Conservation (phyloP, 176 grass and related monocot species). For the Metroxylon sagu region DNA sequence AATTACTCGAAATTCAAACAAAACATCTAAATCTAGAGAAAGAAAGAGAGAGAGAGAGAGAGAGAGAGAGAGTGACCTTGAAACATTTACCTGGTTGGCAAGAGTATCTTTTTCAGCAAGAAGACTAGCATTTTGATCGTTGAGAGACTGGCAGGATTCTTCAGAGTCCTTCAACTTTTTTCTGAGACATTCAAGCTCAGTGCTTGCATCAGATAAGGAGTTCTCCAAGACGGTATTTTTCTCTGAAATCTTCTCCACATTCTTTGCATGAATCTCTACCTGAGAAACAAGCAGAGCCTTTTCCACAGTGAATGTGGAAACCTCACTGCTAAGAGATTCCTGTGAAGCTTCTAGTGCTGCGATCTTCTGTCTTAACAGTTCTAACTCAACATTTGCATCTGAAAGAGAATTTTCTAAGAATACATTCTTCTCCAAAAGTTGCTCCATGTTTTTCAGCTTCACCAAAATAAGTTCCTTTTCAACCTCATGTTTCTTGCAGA, state of each 20-base stretch:
- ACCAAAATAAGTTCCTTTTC: constrained; percentile 56
- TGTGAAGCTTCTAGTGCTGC: constrained; percentile 45
- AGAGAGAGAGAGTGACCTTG: too few species aligned
- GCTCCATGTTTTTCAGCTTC: constrained; percentile 52
- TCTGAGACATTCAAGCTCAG: constrained; percentile 20
- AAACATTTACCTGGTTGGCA: neutral
- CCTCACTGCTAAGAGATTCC: constrained; percentile 14
- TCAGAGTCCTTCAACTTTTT: constrained; percentile 12
- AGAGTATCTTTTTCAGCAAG: constrained; percentile 24
- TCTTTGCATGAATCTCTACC: constrained; percentile 1
- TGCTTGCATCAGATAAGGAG: constrained; percentile 20
- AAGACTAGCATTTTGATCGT: constrained; percentile 3
- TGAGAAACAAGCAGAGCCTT: constrained; percentile 20
- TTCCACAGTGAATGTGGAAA: constrained; percentile 16
- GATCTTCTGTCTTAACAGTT: constrained; percentile 48
- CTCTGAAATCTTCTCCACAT: constrained; percentile 17
- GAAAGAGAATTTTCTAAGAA: constrained; percentile 69
- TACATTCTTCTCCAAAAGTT: constrained; percentile 56
- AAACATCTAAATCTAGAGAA: too few species aligned
- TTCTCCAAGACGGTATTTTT: constrained; percentile 32
- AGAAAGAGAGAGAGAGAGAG: too few species aligned
- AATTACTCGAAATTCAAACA: too few species aligned
- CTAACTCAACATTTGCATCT: constrained; percentile 59
- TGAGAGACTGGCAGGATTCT: constrained; percentile 5
- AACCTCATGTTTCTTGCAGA: constrained; percentile 54